Percentiles rank a stretch among this genome's conserved stretches.
Conservation (phyloP, 176 grass and related monocot species). For the Eremochloa ophiuroides region DNA sequence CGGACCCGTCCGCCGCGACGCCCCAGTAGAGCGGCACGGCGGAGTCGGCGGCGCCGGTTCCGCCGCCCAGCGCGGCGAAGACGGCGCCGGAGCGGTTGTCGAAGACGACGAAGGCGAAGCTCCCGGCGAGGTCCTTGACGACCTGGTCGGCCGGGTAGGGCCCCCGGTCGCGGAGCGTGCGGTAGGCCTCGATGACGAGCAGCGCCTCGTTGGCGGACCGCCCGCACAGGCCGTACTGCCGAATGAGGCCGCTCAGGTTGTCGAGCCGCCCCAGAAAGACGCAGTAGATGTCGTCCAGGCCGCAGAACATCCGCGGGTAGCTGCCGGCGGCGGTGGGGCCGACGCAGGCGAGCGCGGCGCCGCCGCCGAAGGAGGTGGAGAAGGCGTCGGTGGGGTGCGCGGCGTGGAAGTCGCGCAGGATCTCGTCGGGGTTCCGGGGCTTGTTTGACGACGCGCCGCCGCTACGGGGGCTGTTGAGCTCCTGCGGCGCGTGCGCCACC, state of each 20-base stretch:
- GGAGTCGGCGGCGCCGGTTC: conserved; percentile 4
- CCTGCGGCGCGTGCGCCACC: conserved; percentile 75
- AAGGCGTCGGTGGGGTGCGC: conserved; percentile 43
- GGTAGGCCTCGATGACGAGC: conserved; percentile 81
- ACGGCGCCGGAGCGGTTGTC: conserved; percentile 60
- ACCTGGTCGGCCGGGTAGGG: conserved; percentile 97
- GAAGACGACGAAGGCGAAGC: conserved; percentile 90
- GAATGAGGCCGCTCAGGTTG: conserved; percentile 73
- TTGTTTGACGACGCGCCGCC: conserved; percentile 8
- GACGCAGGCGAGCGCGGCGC: conserved; percentile 81
- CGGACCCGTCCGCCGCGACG: conserved; percentile 68
- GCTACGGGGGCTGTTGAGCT: conserved; percentile 65
- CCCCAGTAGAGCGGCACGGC: conserved; percentile 76
- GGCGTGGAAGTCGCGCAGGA: conserved; percentile 70
- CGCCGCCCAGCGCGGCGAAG: conserved; percentile 66
- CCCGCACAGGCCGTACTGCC: conserved; percentile 77
- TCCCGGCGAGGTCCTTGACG: conserved; percentile 76
- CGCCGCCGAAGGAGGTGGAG: conserved; percentile 63
- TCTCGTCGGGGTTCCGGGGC: conserved; percentile 68
- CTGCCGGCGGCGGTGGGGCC: neutral
- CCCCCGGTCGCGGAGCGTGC: conserved; percentile 86
- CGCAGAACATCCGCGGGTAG: conserved; percentile 71
- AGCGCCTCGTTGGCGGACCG: conserved; percentile 69
- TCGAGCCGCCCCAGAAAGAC: conserved; percentile 61
- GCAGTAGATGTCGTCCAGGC: conserved; percentile 81